These are phyloP conservation scores for Dorcoceras hygrometricum DNA, from an alignment of 257 asterid genomes.

Conservation along the genomic window DNA sequence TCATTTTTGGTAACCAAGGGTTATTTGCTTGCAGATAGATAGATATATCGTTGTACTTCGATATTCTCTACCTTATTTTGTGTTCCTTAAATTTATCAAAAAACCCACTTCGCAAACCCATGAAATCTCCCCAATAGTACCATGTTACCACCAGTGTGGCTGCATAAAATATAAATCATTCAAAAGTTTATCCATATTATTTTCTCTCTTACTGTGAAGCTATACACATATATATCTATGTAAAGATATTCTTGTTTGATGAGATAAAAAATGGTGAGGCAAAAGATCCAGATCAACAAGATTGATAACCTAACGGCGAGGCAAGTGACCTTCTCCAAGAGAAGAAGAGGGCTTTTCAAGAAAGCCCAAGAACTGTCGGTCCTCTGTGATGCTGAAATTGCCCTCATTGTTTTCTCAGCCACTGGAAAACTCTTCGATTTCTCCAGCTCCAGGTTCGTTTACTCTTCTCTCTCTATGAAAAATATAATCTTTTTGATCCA, in stretches of 20 bases:
- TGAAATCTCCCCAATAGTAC: neutral
- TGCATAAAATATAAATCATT: neutral
- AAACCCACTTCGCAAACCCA: neutral
- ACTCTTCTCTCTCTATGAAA: neutral
- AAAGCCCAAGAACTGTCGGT: conserved; percentile 46
- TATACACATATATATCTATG: too few species aligned
- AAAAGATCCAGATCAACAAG: conserved; percentile 46
- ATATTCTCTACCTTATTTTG: neutral
- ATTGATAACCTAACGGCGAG: conserved; percentile 45
- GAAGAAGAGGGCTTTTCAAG: conserved; percentile 54
- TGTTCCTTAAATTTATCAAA: neutral
- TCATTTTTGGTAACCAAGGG: neutral
- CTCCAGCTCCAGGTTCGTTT: conserved; percentile 44
- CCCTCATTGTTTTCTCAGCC: conserved; percentile 46
- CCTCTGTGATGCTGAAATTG: conserved; percentile 50
- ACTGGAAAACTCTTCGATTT: conserved; percentile 45
- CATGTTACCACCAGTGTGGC: neutral
- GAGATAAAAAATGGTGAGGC: conserved; percentile 38
- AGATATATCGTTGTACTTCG: conserved; percentile 17
- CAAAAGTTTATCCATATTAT: neutral
- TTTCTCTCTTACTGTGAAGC: too few species aligned
- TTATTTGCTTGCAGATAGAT: conserved; percentile 6
- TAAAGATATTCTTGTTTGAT: neutral
- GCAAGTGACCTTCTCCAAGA: conserved; percentile 47
- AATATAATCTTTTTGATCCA: neutral